phyloP scores from a whole-genome alignment of 805 yeast genomes.

The Zygoascus bituminiphila region DNA sequence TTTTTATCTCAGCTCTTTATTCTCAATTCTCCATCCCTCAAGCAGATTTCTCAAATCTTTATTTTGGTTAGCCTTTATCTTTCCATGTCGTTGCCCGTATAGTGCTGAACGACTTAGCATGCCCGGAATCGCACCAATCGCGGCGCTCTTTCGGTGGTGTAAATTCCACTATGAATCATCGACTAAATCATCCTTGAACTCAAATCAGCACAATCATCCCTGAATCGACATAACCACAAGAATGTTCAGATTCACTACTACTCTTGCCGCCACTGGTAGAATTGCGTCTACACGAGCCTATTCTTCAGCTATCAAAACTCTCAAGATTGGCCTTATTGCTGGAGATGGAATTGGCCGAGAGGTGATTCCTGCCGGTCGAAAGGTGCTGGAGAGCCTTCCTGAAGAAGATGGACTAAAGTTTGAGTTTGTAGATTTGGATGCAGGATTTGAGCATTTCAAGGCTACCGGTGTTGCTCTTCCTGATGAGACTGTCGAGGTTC shows the following conservation, averaged over 20 bases:
- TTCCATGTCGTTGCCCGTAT: too few relatives aligned
- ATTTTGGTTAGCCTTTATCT: too few relatives aligned
- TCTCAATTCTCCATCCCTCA: too few relatives aligned
- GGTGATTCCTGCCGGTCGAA: constrained; percentile 91
- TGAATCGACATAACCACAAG: neutral
- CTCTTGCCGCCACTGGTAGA: neutral
- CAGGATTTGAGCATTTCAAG: constrained; percentile 91
- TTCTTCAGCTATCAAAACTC: constrained; percentile 16
- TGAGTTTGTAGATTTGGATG: constrained; percentile 79
- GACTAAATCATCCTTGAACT: too few relatives aligned
- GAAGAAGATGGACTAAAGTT: constrained; percentile 64
- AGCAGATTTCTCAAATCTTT: too few relatives aligned
- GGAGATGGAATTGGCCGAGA: constrained; percentile 99
- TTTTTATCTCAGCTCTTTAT: too few relatives aligned
- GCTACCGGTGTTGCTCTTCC: constrained; percentile 95
- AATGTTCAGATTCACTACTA: neutral
- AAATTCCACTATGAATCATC: neutral
- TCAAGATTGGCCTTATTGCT: constrained; percentile 54
- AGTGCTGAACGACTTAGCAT: too few relatives aligned
- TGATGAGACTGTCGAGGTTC: constrained; percentile 73
- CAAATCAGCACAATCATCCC: neutral
- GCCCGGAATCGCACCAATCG: neutral
- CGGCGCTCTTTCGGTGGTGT: neutral
- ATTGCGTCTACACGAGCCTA: constrained; percentile 6
- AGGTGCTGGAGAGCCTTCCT: constrained; percentile 75